Evolutionary conservation across 805 yeast genomes (phyloP), one percentile per base, ranked within the genome.

Genomic region (Debaryomyces maramus): DNA sequence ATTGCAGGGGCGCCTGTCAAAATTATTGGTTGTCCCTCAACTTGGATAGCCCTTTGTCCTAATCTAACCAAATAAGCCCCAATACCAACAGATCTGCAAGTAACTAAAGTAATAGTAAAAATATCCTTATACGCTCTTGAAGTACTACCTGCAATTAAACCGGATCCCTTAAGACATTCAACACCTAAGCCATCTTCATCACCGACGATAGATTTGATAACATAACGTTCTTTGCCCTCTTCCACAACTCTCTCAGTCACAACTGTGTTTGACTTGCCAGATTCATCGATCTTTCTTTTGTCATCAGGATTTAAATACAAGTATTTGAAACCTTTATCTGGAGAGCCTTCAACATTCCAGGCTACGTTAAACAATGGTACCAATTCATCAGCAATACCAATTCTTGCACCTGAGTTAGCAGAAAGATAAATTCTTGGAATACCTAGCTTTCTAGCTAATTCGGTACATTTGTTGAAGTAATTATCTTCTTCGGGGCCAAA

Each of bases 11-110:
- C 99, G 78, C 99, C 99, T 41, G 99, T 93, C 60, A 93, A 82
- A 53, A 93, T 91, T 55, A 93, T 88, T 40, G 99, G 99, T 70
- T 93, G 98, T 31, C 99, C 99, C 66, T 93, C 97, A 55, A 93
- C 86, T 73, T 93, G 99, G 56, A 93, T 90, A 31, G 98, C 95
- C 76, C 99, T 85, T 77, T 93, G 98, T 58, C 99, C 99, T 52
- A 93, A 78, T 70, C 99, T 85, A 30, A 93, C 99, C 62, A 93
- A 77, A 63, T 93, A 93, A 33, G 99, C 99, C 75, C 99, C 99
- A 65, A 93, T 93, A 83, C 99, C 99, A 57, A 93, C 99, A 38
- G 98, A 90, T 77, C 99, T 84, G 73, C 98, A 90, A n/a, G 99
- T 93, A 40, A 93, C 99, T 64, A 93, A 76, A n/a, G 99, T 91